Base-by-base conservation (phyloP, 108 stramenopile species). In the Nitzschia sp. region DNA sequence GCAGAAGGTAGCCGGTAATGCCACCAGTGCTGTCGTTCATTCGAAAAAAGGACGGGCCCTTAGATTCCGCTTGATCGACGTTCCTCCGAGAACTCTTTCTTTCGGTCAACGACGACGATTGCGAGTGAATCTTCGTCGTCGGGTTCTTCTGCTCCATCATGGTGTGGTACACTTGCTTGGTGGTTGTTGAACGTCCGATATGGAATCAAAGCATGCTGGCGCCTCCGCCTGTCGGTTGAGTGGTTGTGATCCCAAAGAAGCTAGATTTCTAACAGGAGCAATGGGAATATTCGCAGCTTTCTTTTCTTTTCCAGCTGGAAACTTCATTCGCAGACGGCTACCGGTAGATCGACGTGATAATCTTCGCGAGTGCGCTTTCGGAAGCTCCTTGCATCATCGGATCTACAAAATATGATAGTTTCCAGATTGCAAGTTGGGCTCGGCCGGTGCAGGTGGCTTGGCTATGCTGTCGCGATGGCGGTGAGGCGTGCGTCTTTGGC, bases 101-200 rank as follows among this genome's bases (percentile, higher is more conserved):
- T n/a, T n/a, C n/a, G n/a, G n/a, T n/a, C n/a, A n/a, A n/a, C n/a
- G n/a, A n/a, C n/a, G n/a, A n/a, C n/a, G n/a, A n/a, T n/a, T n/a
- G 54, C 65, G 36, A 36, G 75, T 76, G 78, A 71, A 75, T 70
- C 70, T 74, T 87, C 79, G 82, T 87, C 85, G 83, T 87, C 83
- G 85, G 83, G 85, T 83, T 83, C 85, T 81, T 77, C 42, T 79
- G 85, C 85, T 82, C 54, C 61, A n/a, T 68, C 17, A 54, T 68
- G 23, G 13, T 68, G 9, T 26, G 27, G 23, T 86, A 80, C 76
- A 80, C 79, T 0, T 71, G 46, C 15, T 36, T 80, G 9, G 60
- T 57, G 1, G 80, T 86, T 68, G 71, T 72, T 11, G 81, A 75
- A 23, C 62, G 81, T 1, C 80, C 81, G 18, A 53, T 86, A 21